Percentiles rank a stretch among this genome's conserved stretches.
These are phyloP conservation scores for Quercus suber DNA, from an alignment of 306 rosid genomes.

Conservation along the genomic window DNA sequence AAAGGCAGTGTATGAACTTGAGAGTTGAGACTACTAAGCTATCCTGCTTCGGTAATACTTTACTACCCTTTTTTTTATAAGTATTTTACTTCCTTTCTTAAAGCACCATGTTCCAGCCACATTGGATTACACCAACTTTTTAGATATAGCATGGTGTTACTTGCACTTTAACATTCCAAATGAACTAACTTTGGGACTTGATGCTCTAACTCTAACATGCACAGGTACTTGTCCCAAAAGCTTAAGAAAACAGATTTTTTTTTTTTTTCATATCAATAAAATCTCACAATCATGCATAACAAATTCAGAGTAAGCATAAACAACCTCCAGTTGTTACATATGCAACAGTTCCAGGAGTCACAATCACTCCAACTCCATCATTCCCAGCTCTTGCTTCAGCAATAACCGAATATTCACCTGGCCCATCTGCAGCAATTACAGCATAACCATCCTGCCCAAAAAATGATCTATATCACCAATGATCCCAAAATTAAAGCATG, in stretches of 20 bases:
- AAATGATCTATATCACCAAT: not conserved
- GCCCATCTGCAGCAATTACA: conserved; percentile 79
- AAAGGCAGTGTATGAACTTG: no score
- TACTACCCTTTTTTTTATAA: no score
- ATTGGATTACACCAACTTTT: no score
- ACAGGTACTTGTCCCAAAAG: no score
- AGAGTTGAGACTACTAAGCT: no score
- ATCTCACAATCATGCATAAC: not conserved
- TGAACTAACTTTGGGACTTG: no score
- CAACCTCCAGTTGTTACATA: conserved; percentile 91
- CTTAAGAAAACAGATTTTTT: not conserved
- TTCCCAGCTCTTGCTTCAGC: conserved; percentile 81
- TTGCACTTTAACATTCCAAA: no score
- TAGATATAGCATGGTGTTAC: no score
- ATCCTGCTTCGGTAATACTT: no score
- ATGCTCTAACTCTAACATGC: no score
- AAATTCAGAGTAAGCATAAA: not conserved
- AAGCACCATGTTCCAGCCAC: no score
- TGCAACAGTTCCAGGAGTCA: conserved; percentile 72
- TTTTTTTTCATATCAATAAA: not conserved
- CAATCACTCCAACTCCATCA: conserved; percentile 57
- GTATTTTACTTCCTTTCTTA: no score
- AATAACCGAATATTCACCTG: conserved; percentile 75
- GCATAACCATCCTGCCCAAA: conserved; percentile 84
- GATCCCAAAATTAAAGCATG: not conserved